Base-by-base conservation (phyloP, 805 yeast species). In the Yamadazyma sp. region DNA sequence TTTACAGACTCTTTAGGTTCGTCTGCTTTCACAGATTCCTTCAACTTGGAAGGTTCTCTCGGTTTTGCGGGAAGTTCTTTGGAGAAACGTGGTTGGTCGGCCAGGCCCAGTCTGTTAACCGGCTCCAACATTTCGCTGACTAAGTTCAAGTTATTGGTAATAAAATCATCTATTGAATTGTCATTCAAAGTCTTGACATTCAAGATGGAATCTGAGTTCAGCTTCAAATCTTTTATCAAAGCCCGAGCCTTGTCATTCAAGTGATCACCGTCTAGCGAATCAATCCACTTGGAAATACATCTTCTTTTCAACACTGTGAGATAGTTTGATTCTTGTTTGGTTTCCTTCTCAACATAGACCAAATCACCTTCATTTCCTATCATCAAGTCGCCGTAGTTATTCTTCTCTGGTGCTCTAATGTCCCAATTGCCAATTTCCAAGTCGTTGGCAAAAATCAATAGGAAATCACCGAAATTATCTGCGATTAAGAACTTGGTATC, bases 401-500 rank as follows among this genome's bases (percentile, higher is more conserved):
- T 49, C 43, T 51, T 53, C 17, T 82, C 88, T 31, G 71, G 66
- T 27, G 73, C 82, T 49, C 80, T 80, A 37, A 91, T 70, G 27
- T 71, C 75, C 75, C 85, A 87, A 56, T 83, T 84, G 8, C 95
- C 95, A 35, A 69, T 73, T 57, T 90, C 96, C 40, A 91, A 67
- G 57, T 91, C 97, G 48, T 88, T 87, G 18, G 90, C 95, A 57
- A 89, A 82, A 35, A 75, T 73, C 38, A 89, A 67, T 37, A 91
- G 63, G 59, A 93, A 93, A 52, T 85, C 93, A 12, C 95, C 95
- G 82, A 95, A 91, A 39, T 83, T 84, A 35, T 79, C 77, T 13
- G 97, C 95, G 38, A 93, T 70, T 25, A 85, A 90, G 60, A 77
- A 88, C 58, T 91, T 91, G 25, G 84, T 78, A 64, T 91, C 98